A percentile compares a stretch with the other conserved stretches of the same genome.
These are phyloP conservation scores for Linnemannia elongata DNA, from an alignment of 192 early-diverging fungal species.

Conservation along the genomic window DNA sequence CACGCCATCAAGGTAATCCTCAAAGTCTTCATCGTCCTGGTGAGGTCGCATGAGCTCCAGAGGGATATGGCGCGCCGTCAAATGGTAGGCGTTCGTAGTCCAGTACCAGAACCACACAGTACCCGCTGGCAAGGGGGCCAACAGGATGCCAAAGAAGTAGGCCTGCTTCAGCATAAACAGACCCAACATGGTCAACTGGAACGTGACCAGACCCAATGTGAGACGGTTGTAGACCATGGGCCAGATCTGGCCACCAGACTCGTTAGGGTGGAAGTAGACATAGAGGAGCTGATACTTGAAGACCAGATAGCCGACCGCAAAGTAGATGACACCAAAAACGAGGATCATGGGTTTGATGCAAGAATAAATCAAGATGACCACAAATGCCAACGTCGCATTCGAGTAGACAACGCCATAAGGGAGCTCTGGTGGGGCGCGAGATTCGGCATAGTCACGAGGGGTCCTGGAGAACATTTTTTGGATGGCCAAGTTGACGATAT, in stretches of 20 bases:
- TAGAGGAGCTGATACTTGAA: conserved; percentile 86
- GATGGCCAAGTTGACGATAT: conserved; percentile 69
- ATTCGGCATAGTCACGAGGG: conserved; percentile 84
- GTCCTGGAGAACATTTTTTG: conserved; percentile 77
- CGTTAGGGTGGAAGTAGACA: conserved; percentile 84
- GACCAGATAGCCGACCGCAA: conserved; percentile 72
- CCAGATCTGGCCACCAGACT: conserved; percentile 80
- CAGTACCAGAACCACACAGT: conserved; percentile 62
- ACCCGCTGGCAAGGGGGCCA: conserved; percentile 62
- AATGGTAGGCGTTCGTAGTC: conserved; percentile 61
- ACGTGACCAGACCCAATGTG: conserved; percentile 74
- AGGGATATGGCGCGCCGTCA: conserved; percentile 63
- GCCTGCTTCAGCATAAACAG: conserved; percentile 72
- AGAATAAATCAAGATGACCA: conserved; percentile 81
- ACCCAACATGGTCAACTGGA: conserved; percentile 75
- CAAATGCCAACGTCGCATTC: conserved; percentile 78
- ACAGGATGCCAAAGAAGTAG: conserved; percentile 60
- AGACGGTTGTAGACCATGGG: conserved; percentile 79
- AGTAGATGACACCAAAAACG: conserved; percentile 79
- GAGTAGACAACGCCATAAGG: conserved; percentile 82
- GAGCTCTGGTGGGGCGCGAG: conserved; percentile 75
- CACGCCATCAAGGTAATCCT: not conserved
- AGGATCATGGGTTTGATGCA: conserved; percentile 80
- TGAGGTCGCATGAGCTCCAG: conserved; percentile 54
- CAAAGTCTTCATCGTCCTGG: conserved; percentile 10